These are phyloP conservation scores for Beauveria brongniartii DNA, from an alignment of 2,329 filamentous ascomycete species.

Conservation along the genomic window DNA sequence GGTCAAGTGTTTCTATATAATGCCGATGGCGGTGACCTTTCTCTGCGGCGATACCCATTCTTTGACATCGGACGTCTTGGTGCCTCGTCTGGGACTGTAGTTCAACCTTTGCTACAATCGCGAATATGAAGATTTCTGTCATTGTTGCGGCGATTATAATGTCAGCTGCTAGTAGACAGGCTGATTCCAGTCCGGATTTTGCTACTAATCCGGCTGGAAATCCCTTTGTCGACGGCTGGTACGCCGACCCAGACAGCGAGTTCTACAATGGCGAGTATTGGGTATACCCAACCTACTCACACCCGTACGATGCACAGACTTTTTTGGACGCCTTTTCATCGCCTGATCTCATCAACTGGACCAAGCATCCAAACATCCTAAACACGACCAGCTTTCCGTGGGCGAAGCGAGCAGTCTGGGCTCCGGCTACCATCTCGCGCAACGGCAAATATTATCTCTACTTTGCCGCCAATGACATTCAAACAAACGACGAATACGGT, in stretches of 20 bases:
- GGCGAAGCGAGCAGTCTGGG: constrained; percentile 39
- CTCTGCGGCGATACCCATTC: neutral
- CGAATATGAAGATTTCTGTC: neutral
- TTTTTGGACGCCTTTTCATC: constrained; percentile 44
- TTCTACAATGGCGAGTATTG: constrained; percentile 38
- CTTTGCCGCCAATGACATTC: constrained; percentile 41
- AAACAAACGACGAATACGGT: constrained; percentile 27
- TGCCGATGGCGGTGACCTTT: neutral
- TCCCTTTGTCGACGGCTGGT: constrained; percentile 41
- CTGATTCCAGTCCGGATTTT: constrained; percentile 22
- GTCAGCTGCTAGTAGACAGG: neutral
- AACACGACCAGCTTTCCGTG: constrained; percentile 26
- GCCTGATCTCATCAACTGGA: constrained; percentile 39
- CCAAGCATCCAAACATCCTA: constrained; percentile 36
- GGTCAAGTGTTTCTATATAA: neutral
- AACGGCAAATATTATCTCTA: constrained; percentile 41
- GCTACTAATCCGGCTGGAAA: constrained; percentile 36
- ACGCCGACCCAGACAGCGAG: constrained; percentile 41
- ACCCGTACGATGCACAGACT: constrained; percentile 36
- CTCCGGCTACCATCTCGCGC: constrained; percentile 34
- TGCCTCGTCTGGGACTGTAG: neutral
- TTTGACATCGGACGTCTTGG: neutral
- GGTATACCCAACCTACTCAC: constrained; percentile 40
- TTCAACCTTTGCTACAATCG: neutral
- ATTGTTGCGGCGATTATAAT: neutral